Evolutionary conservation across 345 rosid genomes (phyloP), one percentile per base, ranked within the genome.

Genomic region (Boechera stricta): DNA sequence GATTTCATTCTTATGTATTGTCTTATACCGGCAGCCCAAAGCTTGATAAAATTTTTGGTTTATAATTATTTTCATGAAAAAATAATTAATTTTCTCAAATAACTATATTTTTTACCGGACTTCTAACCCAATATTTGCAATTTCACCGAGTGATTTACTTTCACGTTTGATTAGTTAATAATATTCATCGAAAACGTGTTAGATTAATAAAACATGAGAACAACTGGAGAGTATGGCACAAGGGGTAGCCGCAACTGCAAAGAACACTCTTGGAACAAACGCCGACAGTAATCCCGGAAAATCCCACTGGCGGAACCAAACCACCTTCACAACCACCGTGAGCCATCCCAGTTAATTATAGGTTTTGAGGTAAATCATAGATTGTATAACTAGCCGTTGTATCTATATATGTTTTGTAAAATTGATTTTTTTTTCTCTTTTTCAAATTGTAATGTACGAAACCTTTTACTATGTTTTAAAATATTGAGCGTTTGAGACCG

Each of bases 201-300:
- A 12, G 31, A 59, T 10, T 36, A 24, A 60, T 60, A 24, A 60
- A 18, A 36, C n/a, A 36, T 18, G 26, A 18, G 15, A 36, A 36
- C 64, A 60, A 60, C 2, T 60, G 15, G 16, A 60, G 5, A 5
- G 18, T 35, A 7, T 38, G 63, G 12, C 41, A 7, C 60, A 12
- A 29, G 5, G 36, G 10, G 35, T 57, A 7, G 42, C 42, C 42
- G 41, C 24, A 58, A 58, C 38, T n/a, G 66, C 60, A 54, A 81
- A 72, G 68, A 69, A n/a, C 74, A 75, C 64, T 35, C 49, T 81
- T 56, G 81, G 77, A 15, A 76, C 78, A 66, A 73, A 61, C 62
- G 38, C 28, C 21, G 33, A 38, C 41, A 38, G 41, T 8, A 38
- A 38, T 10, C 2, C 41, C 11, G 41, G 41, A 38, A 38, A 38